Evolutionary conservation across 495 filamentous ascomycete species (phyloP).

Genomic region (Talaromyces liani): DNA sequence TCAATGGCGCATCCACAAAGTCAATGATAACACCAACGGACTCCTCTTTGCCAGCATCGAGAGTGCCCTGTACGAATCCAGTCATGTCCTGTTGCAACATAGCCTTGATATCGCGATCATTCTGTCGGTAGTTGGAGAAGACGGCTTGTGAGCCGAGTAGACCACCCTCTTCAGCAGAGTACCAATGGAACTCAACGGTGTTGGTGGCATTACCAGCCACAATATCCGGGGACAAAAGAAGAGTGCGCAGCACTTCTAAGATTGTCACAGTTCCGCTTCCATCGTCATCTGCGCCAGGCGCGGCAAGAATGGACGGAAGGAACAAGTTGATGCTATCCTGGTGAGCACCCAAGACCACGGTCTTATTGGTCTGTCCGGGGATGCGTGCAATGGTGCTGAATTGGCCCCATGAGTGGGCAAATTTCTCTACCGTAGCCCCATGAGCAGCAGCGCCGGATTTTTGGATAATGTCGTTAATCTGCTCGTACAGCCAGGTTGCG

Average conservation of each 20-base stretch:
- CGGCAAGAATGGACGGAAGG: slow-evolving; percentile 71
- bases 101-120: slow-evolving; percentile 73
- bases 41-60: slow-evolving; percentile 77
- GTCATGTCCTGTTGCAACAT: slow-evolving; percentile 99
- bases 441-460: slow-evolving; percentile 60
- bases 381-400: slow-evolving; percentile 88
- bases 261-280: slow-evolving; percentile 74
- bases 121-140: slow-evolving; percentile 75
- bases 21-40: slow-evolving; percentile 90
- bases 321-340: slow-evolving; percentile 88
- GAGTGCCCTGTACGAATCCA: slow-evolving; percentile 75
- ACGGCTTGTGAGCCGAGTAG: slow-evolving; percentile 81
- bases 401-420: slow-evolving; percentile 83
- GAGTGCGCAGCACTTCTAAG: slow-evolving; percentile 59
- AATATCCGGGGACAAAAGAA: slow-evolving; percentile 49
- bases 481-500: slow-evolving; percentile 75
- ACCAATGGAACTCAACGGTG: slow-evolving; percentile 96
- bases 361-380: slow-evolving; percentile 78
- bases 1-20: slow-evolving; percentile 75
- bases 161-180: slow-evolving; percentile 86
- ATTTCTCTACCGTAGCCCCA: slow-evolving; percentile 62
- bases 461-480: slow-evolving; percentile 64
- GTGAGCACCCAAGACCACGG: slow-evolving; percentile 69
- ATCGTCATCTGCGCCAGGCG: slow-evolving; percentile 72
- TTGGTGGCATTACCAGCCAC: slow-evolving; percentile 51